phyloP scores from a whole-genome alignment of 805 yeast genomes.

The Debaryomyces castellii region DNA sequence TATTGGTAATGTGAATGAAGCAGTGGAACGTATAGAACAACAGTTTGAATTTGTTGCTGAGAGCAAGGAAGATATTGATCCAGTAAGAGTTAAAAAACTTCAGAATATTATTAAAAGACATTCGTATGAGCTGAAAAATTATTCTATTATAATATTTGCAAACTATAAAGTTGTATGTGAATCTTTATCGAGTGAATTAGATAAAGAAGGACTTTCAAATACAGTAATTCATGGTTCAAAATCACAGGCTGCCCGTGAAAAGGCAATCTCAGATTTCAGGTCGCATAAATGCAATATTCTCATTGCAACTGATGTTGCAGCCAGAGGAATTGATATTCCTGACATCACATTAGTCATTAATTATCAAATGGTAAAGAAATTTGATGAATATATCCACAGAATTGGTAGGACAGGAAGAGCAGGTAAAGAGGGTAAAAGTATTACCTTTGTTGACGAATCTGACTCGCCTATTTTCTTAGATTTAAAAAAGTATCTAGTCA shows the following conservation, averaged over 20 bases:
- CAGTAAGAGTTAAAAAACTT: conserved; percentile 44
- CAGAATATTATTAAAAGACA: conserved; percentile 40
- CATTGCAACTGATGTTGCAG: conserved; percentile 94
- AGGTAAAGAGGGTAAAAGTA: conserved; percentile 74
- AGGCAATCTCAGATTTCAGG: conserved; percentile 62
- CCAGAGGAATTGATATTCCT: conserved; percentile 92
- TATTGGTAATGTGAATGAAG: conserved; percentile 67
- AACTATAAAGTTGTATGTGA: conserved; percentile 78
- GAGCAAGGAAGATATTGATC: conserved; percentile 27
- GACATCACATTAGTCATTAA: conserved; percentile 83
- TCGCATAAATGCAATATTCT: conserved; percentile 57
- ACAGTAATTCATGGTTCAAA: conserved; percentile 84
- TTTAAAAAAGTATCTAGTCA: conserved; percentile 47
- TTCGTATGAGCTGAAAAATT: conserved; percentile 28
- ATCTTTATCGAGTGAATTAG: conserved; percentile 51
- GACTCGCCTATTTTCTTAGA: conserved; percentile 55
- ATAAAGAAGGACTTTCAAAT: conserved; percentile 39
- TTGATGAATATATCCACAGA: conserved; percentile 88
- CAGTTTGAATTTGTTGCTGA: conserved; percentile 43
- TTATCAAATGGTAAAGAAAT: conserved; percentile 73
- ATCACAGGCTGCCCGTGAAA: conserved; percentile 81
- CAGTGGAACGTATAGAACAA: conserved; percentile 70
- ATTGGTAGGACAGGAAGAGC: conserved; percentile 98
- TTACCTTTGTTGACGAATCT: conserved; percentile 64
- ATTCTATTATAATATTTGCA: conserved; percentile 71